Evolutionary conservation across 2,329 filamentous ascomycete genomes (phyloP).

Genomic region (Diplocarpon rosae): DNA sequence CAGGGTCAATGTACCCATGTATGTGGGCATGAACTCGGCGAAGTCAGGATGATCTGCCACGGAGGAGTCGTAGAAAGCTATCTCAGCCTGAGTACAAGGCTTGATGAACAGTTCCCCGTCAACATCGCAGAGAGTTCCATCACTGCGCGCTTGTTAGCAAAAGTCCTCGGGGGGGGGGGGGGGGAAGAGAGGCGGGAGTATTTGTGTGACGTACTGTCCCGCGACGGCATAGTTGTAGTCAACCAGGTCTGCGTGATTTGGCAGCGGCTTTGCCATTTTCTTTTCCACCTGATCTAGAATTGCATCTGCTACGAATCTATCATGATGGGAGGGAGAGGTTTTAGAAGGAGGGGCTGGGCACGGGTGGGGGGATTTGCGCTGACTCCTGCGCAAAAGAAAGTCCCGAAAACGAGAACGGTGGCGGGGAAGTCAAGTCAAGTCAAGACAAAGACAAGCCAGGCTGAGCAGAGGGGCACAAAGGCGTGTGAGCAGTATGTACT

Average conservation of each 20-base stretch:
- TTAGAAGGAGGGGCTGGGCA: slow-evolving; percentile 10
- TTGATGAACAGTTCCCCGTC: slow-evolving; percentile 86
- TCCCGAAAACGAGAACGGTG: slow-evolving; percentile 1
- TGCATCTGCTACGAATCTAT: slow-evolving; percentile 24
- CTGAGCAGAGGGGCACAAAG: slow-evolving; percentile 10
- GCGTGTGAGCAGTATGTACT: slow-evolving; percentile 4
- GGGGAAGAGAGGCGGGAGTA: neutral
- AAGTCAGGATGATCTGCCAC: slow-evolving; percentile 58
- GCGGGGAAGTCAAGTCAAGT: neutral
- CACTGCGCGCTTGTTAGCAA: slow-evolving; percentile 41
- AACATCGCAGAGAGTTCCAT: slow-evolving; percentile 77
- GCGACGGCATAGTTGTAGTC: slow-evolving; percentile 69
- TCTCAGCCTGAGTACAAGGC: slow-evolving; percentile 76
- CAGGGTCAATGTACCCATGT: slow-evolving; percentile 70
- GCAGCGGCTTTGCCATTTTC: slow-evolving; percentile 34
- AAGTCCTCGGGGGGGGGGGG: neutral
- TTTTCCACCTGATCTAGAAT: slow-evolving; percentile 17
- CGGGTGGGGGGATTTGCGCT: neutral
- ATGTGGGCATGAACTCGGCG: slow-evolving; percentile 71
- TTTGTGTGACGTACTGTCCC: slow-evolving; percentile 57
- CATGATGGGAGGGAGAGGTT: slow-evolving; percentile 21
- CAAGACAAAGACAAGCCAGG: slow-evolving; percentile 10
- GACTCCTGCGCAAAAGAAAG: slow-evolving; percentile 9
- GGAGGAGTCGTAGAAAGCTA: slow-evolving; percentile 76
- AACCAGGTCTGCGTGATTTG: slow-evolving; percentile 42